Evolutionary conservation across 257 asterid species (phyloP).

Genomic region (Gynochthodes officinalis): DNA sequence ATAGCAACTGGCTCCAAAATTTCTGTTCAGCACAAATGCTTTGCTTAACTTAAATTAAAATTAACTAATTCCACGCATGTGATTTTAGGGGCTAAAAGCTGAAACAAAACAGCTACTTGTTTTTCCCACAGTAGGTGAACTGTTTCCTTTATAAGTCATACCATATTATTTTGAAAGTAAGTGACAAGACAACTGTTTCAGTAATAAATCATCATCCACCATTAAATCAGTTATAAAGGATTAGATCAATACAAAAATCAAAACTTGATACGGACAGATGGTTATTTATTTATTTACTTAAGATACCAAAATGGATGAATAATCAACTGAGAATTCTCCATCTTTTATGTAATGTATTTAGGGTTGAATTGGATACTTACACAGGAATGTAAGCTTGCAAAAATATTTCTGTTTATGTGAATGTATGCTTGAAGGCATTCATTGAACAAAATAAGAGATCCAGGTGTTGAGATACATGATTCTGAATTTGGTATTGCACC

Average conservation of each 20-base stretch:
- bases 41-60: background rate
- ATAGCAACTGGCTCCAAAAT: background rate
- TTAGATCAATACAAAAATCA: background rate
- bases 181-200: background rate
- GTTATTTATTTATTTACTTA: background rate
- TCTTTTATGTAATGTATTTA: background rate
- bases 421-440: background rate
- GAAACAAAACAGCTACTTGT: background rate
- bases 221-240: background rate
- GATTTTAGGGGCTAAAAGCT: background rate
- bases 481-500: background rate
- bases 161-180: background rate
- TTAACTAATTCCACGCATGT: background rate
- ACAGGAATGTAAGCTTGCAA: background rate
- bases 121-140: background rate
- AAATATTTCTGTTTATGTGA: background rate
- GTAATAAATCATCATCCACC: background rate
- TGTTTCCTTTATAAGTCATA: background rate
- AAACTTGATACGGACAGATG: background rate
- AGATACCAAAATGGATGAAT: background rate
- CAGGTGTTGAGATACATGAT: background rate
- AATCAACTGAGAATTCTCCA: background rate
- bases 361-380: background rate
- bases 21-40: background rate
- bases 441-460: background rate